Evolutionary conservation across 2,329 filamentous ascomycete species (phyloP).

Genomic region (Mycogone perniciosa): DNA sequence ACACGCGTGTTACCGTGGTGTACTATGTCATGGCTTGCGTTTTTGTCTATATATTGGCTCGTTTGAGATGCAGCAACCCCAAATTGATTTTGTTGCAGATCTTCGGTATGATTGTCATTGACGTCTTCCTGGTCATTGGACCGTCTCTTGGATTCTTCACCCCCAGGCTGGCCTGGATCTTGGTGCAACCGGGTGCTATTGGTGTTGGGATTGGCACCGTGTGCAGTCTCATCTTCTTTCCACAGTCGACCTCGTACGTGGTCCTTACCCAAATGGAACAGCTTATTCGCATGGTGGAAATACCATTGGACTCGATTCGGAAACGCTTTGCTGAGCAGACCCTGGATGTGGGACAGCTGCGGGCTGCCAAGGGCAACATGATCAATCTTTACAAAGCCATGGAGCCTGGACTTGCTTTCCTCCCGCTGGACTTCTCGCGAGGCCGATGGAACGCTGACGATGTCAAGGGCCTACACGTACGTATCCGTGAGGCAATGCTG

Average conservation of each 20-base stretch:
- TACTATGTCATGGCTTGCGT: conserved; percentile 32
- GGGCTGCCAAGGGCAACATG: conserved; percentile 20
- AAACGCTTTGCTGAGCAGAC: conserved; percentile 17
- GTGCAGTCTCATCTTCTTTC: conserved; percentile 41
- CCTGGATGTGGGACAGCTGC: conserved; percentile 24
- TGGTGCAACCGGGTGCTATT: conserved; percentile 41
- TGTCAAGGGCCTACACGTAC: conserved; percentile 30
- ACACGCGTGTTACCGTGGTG: conserved; percentile 36
- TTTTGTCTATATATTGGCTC: conserved; percentile 39
- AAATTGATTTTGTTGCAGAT: conserved; percentile 40
- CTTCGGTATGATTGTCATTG: conserved; percentile 40
- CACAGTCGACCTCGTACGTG: conserved; percentile 41
- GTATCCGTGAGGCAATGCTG: conserved; percentile 30
- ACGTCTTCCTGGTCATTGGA: conserved; percentile 38
- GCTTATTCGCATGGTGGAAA: conserved; percentile 26
- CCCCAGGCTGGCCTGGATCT: conserved; percentile 29
- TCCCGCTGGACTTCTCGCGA: conserved; percentile 41
- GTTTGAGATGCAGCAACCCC: conserved; percentile 37
- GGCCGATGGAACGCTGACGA: conserved; percentile 40
- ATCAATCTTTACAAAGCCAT: conserved; percentile 32
- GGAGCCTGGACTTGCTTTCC: conserved; percentile 34
- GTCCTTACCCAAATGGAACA: conserved; percentile 31
- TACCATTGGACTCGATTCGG: conserved; percentile 26
- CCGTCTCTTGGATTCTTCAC: conserved; percentile 36
- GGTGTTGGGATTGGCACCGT: conserved; percentile 39